Evolutionary conservation across 139 green algal genomes (phyloP).

Genomic region (Volvox reticuliferus): DNA sequence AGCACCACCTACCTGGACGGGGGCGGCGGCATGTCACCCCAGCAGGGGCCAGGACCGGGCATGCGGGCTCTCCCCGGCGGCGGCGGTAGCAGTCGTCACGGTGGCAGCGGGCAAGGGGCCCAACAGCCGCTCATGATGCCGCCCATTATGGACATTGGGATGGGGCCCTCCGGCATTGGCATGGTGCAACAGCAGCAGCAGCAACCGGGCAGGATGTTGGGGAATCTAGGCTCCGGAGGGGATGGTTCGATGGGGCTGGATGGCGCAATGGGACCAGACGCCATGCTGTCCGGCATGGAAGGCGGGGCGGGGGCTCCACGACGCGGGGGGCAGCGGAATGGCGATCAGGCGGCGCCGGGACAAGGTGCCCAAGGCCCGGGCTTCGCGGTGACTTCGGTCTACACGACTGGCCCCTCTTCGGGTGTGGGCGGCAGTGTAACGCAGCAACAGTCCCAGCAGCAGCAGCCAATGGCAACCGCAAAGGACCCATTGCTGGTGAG

Average conservation of each 20-base stretch:
- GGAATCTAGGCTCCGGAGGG: background rate
- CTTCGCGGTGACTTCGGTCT: too few species aligned
- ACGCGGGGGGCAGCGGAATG: too few species aligned
- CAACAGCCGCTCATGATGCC: background rate
- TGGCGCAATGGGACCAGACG: background rate
- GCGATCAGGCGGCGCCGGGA: too few species aligned
- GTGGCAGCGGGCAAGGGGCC: background rate
- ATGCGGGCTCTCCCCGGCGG: background rate
- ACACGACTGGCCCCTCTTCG: background rate
- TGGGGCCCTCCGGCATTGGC: background rate
- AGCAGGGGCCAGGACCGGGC: background rate
- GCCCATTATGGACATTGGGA: constrained; percentile 17
- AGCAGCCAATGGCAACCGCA: background rate
- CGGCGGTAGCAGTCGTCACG: background rate
- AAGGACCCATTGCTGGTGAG: too few species aligned
- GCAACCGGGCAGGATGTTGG: background rate
- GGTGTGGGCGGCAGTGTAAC: background rate
- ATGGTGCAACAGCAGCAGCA: background rate
- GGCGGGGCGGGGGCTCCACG: too few species aligned
- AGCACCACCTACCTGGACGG: constrained; percentile 37
- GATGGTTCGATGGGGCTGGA: background rate
- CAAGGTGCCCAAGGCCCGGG: too few species aligned
- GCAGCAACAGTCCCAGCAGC: background rate
- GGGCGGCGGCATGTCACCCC: constrained; percentile 7
- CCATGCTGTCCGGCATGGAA: background rate